Percentiles rank a stretch among this genome's conserved stretches.
Evolutionary conservation across 495 filamentous ascomycete species (phyloP).

Genomic region (Hypoxylon cercidicola): DNA sequence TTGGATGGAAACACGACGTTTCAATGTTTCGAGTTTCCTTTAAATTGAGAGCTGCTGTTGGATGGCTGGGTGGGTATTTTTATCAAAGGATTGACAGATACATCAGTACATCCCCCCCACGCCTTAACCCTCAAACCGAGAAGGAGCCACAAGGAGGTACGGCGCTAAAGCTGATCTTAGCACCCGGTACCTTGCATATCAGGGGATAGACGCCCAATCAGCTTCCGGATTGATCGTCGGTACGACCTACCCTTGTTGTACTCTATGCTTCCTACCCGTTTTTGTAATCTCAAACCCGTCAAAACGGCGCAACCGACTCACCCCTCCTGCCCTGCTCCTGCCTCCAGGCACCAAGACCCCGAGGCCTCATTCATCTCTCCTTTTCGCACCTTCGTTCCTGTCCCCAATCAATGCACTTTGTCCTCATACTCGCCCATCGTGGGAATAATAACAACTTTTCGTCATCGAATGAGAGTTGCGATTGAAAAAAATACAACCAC

Average conservation of each 20-base stretch:
- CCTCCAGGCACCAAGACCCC: background rate
- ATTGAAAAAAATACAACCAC: constrained; percentile 3
- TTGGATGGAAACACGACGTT: constrained; percentile 10
- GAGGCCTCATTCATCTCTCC: constrained; percentile 14
- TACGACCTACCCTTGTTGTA: constrained; percentile 4
- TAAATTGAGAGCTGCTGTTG: constrained; percentile 18
- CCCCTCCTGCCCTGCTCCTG: constrained; percentile 3
- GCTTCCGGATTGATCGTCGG: constrained; percentile 15
- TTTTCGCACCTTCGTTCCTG: background rate
- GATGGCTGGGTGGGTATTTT: constrained; percentile 15
- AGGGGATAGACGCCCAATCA: constrained; percentile 29
- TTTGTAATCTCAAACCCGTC: constrained; percentile 36
- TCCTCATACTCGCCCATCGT: too few species aligned
- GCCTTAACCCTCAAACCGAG: constrained; percentile 24
- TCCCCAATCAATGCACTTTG: background rate
- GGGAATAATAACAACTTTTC: background rate
- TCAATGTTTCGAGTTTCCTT: constrained; percentile 33
- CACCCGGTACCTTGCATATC: constrained; percentile 37
- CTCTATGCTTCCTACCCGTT: constrained; percentile 6
- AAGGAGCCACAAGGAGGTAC: constrained; percentile 25
- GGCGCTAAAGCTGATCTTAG: constrained; percentile 37
- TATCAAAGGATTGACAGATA: constrained; percentile 6
- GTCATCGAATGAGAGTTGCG: background rate
- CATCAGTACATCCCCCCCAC: constrained; percentile 8
- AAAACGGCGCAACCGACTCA: constrained; percentile 12